These are phyloP conservation scores for Echeveria elegans DNA, from an alignment of 164 flowering plant species.

Conservation along the genomic window DNA sequence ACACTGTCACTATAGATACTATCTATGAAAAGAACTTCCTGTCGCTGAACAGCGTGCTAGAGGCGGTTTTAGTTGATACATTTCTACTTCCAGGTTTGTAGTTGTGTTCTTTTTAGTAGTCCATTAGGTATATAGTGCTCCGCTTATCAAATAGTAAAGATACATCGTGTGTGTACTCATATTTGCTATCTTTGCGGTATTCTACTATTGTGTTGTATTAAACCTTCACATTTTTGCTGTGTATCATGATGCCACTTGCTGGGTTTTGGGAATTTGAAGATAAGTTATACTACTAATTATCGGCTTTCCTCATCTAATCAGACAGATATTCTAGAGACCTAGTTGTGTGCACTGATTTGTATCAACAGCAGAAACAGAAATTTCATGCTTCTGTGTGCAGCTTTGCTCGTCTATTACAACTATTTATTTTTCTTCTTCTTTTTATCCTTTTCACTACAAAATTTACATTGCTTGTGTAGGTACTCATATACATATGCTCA, in stretches of 20 bases:
- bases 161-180: too few relatives aligned
- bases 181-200: too few relatives aligned
- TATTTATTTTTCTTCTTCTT: not conserved
- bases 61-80: slow-evolving; percentile 60
- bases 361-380: not conserved
- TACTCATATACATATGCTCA: slow-evolving; percentile 79
- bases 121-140: not conserved
- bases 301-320: not conserved
- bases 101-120: not conserved
- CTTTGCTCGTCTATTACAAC: not conserved
- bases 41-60: slow-evolving; percentile 60
- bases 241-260: not conserved
- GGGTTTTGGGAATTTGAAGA: too few relatives aligned
- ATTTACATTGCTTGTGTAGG: slow-evolving; percentile 27
- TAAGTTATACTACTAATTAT: not conserved
- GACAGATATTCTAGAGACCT: too few relatives aligned
- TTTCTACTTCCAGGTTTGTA: slow-evolving; percentile 70
- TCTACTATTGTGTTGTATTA: not conserved
- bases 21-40: slow-evolving; percentile 78
- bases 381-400: not conserved
- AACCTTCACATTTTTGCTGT: not conserved
- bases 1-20: slow-evolving; percentile 69
- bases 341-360: not conserved
- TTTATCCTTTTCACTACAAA: slow-evolving; percentile 11
- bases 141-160: too few relatives aligned